A percentile compares a stretch with the other conserved stretches of the same genome.
Conservation (phyloP, 345 rosid species). For the Eucalyptus cloeziana region DNA sequence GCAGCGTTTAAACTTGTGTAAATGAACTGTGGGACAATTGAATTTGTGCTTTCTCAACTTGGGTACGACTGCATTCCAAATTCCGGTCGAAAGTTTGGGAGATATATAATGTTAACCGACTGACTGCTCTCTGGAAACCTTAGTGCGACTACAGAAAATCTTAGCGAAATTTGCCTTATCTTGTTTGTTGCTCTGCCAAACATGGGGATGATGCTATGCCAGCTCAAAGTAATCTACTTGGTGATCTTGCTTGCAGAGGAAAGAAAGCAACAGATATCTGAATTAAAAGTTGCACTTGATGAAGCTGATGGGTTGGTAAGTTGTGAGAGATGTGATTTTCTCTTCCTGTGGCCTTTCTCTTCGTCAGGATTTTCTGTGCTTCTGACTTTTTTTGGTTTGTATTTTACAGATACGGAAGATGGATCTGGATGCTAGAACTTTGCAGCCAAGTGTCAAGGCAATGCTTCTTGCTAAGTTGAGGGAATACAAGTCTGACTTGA, state of each 20-base stretch:
- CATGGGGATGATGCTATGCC: background rate
- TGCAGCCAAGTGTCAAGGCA: conserved; percentile 74
- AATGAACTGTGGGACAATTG: background rate
- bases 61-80: background rate
- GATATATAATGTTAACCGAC: background rate
- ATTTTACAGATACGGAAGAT: conserved; percentile 59
- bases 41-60: background rate
- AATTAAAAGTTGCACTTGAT: conserved; percentile 65
- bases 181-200: background rate
- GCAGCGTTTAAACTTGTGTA: background rate
- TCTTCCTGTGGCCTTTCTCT: background rate
- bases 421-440: conserved; percentile 87
- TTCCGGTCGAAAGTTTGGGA: background rate
- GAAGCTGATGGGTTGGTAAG: conserved; percentile 81
- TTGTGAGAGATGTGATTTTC: background rate
- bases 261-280: conserved; percentile 36
- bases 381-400: background rate
- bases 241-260: conserved; percentile 27
- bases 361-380: background rate
- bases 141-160: background rate
- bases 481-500: conserved; percentile 80
- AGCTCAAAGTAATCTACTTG: background rate
- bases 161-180: background rate
- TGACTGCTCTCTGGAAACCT: background rate
- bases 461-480: conserved; percentile 76